These are phyloP conservation scores for Ceratocystis eucalypticola DNA, from an alignment of 2,329 filamentous ascomycete species.

Conservation along the genomic window DNA sequence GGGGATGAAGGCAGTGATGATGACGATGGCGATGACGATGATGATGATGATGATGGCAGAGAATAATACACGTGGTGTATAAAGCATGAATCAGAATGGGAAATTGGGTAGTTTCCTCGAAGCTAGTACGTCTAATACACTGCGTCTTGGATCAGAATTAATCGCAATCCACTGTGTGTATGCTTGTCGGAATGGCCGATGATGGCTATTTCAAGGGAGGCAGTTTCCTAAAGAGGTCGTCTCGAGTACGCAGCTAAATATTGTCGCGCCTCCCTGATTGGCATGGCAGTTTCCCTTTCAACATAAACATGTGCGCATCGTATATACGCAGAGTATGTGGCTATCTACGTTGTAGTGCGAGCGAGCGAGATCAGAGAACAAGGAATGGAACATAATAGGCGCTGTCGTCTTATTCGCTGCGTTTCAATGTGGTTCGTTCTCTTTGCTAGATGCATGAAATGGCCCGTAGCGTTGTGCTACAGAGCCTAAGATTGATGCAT, in stretches of 20 bases:
- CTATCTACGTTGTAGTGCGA: no score
- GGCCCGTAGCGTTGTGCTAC: constrained; percentile 11
- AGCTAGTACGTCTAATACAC: no score
- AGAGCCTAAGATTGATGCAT: background rate
- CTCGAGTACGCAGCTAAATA: background rate
- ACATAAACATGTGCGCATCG: no score
- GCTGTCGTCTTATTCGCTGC: background rate
- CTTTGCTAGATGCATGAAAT: constrained; percentile 6
- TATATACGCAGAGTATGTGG: no score
- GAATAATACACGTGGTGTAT: no score
- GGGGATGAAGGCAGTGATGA: no score
- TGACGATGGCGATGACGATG: no score
- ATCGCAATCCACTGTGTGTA: background rate
- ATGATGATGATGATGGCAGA: no score
- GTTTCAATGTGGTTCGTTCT: background rate
- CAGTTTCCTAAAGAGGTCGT: background rate
- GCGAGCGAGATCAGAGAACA: no score
- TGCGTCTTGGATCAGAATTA: background rate
- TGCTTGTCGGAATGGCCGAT: background rate
- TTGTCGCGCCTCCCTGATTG: background rate
- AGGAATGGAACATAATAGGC: no score
- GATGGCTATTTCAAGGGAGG: constrained; percentile 3
- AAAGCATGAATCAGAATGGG: no score
- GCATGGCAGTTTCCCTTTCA: background rate
- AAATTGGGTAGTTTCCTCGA: no score